Base-by-base conservation (phyloP, 2,329 filamentous ascomycete genomes). In the Colletotrichum sp. region DNA sequence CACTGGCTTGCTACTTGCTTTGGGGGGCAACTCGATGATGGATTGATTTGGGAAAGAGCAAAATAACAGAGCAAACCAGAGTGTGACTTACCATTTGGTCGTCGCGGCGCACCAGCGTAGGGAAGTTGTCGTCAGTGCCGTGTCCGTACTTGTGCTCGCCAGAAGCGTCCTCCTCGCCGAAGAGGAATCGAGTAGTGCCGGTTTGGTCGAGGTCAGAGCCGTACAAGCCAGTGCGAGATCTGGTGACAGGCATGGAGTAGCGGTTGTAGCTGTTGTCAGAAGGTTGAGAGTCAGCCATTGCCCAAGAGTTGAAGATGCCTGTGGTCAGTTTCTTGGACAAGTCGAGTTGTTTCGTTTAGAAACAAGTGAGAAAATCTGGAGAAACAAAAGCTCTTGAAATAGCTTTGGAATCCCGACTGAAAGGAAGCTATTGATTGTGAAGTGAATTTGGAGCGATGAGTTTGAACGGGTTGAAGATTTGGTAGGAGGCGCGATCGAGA, bases 211-310 rank as follows among this genome's bases (percentile, higher is more conserved):
- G 88, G 52, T 91, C 91, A 80, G 92, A 89, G 79, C 93, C 92
- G 81, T 94, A 92, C 80, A 92, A 86, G 78, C 93, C 91, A 79
- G 89, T 92, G 79, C 93, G 91, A 79, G 93, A 92, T 76, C 91
- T 90, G 64, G 94, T 95, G 68, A 96, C 94, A 36, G 96, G 96
- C 94, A 98, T 96, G 6, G 96, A 98, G 85, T 98, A 98, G 78
- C 96, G 94, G 84, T 98, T 98, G 76, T 93, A 89, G 79, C 95
- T 98, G 80, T 80, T 77, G 76, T 80, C 75, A 78, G 76, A 62
- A 57, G 71, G 71, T 69, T 68, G 69, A 75, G 59, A 49, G 77
- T 78, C 57, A 78, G 77, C 69, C 72, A 77, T 71, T 49, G 55
- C 28, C 62, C 59, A 21, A 49, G 49, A 49, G 24, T 32, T 34